These are phyloP conservation scores for Solanum bulbocastanum DNA, from an alignment of 257 asterid genomes.

Conservation along the genomic window DNA sequence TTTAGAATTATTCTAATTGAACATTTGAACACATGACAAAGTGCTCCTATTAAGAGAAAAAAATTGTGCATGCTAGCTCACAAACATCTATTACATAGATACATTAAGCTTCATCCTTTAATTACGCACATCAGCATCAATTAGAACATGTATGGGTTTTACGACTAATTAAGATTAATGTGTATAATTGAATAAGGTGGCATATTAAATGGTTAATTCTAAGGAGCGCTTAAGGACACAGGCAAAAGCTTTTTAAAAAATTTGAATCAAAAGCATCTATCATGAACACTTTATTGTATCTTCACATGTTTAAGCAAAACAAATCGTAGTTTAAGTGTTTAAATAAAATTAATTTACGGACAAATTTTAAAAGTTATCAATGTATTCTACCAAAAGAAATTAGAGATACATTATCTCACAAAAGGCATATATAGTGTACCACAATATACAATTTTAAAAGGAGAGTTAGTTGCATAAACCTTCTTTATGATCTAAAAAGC, in stretches of 20 bases:
- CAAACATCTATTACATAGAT: background rate
- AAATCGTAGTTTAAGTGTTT: background rate
- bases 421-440: background rate
- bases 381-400: background rate
- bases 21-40: background rate
- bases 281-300: background rate
- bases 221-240: background rate
- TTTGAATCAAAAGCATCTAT: background rate
- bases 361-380: background rate
- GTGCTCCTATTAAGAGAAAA: background rate
- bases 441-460: background rate
- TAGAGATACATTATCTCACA: background rate
- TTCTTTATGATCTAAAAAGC: slow-evolving; percentile 12
- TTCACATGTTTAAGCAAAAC: background rate
- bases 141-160: background rate
- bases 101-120: background rate
- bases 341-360: background rate
- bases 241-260: background rate
- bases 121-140: background rate
- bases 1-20: background rate
- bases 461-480: background rate
- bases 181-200: background rate
- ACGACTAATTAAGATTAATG: background rate
- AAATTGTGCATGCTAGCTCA: background rate
- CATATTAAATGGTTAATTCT: background rate